These are phyloP conservation scores for Heliocybe sulcata DNA, from an alignment of 1,284 basidiomycete species.

Conservation along the genomic window DNA sequence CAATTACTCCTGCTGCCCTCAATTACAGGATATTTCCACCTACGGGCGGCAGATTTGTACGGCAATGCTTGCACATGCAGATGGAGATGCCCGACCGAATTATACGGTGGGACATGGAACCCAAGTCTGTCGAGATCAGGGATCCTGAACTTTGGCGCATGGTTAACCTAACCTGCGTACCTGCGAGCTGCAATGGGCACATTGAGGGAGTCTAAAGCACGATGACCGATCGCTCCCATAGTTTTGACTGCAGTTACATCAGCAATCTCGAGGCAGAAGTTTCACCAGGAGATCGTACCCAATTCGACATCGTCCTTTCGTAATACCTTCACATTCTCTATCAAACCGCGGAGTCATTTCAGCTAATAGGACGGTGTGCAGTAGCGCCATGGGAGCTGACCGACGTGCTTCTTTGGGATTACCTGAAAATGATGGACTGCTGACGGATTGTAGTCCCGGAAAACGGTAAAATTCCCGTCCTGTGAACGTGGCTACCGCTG, in stretches of 20 bases:
- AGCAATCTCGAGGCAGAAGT: constrained; percentile 6
- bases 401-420: constrained; percentile 55
- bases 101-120: constrained; percentile 80
- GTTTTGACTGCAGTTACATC: constrained; percentile 34
- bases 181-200: constrained; percentile 33
- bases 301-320: constrained; percentile 8
- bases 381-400: constrained; percentile 25
- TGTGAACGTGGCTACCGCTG: constrained; percentile 16
- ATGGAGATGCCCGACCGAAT: constrained; percentile 75
- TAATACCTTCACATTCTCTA: constrained; percentile 17
- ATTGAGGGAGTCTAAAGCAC: constrained; percentile 38
- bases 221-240: constrained; percentile 56
- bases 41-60: constrained; percentile 37
- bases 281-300: constrained; percentile 3
- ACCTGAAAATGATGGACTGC: constrained; percentile 57
- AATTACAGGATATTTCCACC: constrained; percentile 54
- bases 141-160: not conserved
- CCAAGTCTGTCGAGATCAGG: constrained; percentile 42
- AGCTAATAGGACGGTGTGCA: too few species aligned
- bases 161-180: constrained; percentile 25
- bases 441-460: constrained; percentile 57
- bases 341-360: not conserved
- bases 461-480: constrained; percentile 56
- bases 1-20: constrained; percentile 28
- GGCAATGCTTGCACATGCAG: constrained; percentile 73